These are phyloP conservation scores for Albophoma yamanashiensis DNA, from an alignment of 2,329 filamentous ascomycete species.

Conservation along the genomic window DNA sequence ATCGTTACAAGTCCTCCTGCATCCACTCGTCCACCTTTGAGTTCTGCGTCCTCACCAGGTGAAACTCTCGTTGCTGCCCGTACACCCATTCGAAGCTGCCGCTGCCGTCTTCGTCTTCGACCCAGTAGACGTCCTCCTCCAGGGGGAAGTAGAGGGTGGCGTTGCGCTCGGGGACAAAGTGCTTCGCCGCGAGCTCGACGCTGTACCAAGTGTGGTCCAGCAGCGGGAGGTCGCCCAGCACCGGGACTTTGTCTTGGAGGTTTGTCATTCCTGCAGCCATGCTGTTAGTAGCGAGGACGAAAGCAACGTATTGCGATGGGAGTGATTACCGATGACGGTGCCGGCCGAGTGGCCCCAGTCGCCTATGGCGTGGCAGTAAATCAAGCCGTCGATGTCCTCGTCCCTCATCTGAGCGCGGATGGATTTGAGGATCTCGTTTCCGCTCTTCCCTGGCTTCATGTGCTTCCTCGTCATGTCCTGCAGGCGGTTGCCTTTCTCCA, in stretches of 20 bases:
- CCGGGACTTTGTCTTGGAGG: background rate
- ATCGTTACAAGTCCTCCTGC: background rate
- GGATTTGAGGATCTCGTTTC: constrained; percentile 32
- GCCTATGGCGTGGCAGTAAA: constrained; percentile 15
- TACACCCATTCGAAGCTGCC: constrained; percentile 37
- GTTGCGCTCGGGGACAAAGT: background rate
- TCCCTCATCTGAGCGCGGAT: constrained; percentile 26
- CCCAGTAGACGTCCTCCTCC: constrained; percentile 40
- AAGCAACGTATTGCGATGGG: background rate
- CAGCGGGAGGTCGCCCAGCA: background rate
- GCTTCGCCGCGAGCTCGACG: background rate
- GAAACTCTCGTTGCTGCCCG: constrained; percentile 23
- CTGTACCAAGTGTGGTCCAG: background rate
- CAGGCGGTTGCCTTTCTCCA: constrained; percentile 33
- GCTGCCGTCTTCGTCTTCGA: constrained; percentile 5
- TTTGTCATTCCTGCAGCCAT: background rate
- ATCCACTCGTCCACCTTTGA: background rate
- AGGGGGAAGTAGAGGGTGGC: constrained; percentile 30
- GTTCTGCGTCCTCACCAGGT: constrained; percentile 17
- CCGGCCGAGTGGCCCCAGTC: background rate
- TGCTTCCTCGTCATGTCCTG: constrained; percentile 35
- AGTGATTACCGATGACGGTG: background rate
- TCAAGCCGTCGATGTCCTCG: constrained; percentile 33
- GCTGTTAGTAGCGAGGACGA: background rate
- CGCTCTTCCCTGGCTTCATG: constrained; percentile 32